Base-by-base conservation (phyloP, 495 filamentous ascomycete genomes). In the Staphylotrichum tortipilum region DNA sequence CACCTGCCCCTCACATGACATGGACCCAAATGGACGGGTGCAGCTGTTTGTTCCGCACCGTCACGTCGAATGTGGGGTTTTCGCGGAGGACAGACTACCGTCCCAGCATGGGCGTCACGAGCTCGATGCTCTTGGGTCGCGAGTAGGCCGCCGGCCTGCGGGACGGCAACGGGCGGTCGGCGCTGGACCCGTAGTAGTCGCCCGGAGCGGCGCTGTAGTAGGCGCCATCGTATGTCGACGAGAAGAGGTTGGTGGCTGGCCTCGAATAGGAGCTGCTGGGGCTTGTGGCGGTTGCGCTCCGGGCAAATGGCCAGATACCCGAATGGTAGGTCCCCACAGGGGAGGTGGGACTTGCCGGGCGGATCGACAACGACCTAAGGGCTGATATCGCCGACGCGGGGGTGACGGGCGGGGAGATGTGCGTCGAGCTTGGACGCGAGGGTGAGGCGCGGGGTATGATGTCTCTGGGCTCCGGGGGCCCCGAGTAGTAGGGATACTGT, bases 391-490 rank as follows among this genome's bases (percentile, higher is more conserved):
- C 71, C 23, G 64, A 73, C 15, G 53, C 52, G 23, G 71, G 70
- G 18, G 69, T 66, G 8, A 66, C 62, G 43, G 71, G 70, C 35
- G 70, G 69, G 10, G 71, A 70, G 52, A 65, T 59, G 50, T 66
- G 55, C 22, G 56, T 63, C 17, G 67, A 67, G 50, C 40, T 69
- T 30, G 69, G 68, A 35, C 73, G 64, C 26, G 71, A 75, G 7
- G 73, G 71, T n/a, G 71, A 74, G 22, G 73, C 73, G 47, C 70
- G 73, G 45, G 73, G 73, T 43, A 76, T 66, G 50, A 75, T 76
- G 48, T 76, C 73, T 58, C 70, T 63, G 18, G 67, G 71, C 55
- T 75, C 73, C 45, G 62, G 61, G 30, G 55, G 59, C 10, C 59
- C 68, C 29, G 62, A 59, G 47, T 65, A 71, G 31, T 56, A 64